phyloP scores from a whole-genome alignment of 2,329 filamentous ascomycete species.

The Penicillium frequentans region DNA sequence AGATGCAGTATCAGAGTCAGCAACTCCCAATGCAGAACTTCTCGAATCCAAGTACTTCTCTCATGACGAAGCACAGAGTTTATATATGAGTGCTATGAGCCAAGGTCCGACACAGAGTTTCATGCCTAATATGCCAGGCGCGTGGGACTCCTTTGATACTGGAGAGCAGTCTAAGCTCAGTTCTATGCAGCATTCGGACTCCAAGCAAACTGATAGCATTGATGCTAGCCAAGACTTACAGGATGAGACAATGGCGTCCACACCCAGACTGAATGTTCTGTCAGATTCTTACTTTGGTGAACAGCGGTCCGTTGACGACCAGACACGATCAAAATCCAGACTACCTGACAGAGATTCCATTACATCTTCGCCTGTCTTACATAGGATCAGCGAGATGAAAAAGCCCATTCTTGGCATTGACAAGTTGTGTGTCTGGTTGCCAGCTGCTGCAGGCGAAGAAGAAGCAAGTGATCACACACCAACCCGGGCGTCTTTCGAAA shows the following conservation, averaged over 20 bases:
- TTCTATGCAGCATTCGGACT: not conserved
- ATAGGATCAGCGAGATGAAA: conserved; percentile 28
- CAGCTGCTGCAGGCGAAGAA: conserved; percentile 22
- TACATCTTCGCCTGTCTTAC: conserved; percentile 16
- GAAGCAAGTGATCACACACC: conserved; percentile 11
- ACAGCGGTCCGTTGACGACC: conserved; percentile 5
- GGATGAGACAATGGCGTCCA: conserved; percentile 18
- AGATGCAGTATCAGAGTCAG: conserved; percentile 23
- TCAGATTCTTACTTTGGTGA: conserved; percentile 14
- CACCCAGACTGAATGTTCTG: conserved; percentile 30
- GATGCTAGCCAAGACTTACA: not conserved
- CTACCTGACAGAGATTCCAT: conserved; percentile 15
- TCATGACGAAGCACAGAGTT: conserved; percentile 51
- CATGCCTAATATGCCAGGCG: conserved; percentile 42
- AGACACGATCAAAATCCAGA: conserved; percentile 9
- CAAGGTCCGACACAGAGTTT: conserved; percentile 32
- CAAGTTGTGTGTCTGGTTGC: conserved; percentile 37
- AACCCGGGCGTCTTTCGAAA: conserved; percentile 9
- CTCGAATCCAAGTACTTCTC: conserved; percentile 49
- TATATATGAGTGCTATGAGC: conserved; percentile 59
- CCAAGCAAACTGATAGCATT: not conserved
- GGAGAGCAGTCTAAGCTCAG: not conserved
- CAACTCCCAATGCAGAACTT: conserved; percentile 38
- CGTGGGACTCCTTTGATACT: conserved; percentile 38
- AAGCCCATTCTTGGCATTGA: conserved; percentile 39